Conservation (phyloP, 257 asterid genomes). For the Apocynum venetum region DNA sequence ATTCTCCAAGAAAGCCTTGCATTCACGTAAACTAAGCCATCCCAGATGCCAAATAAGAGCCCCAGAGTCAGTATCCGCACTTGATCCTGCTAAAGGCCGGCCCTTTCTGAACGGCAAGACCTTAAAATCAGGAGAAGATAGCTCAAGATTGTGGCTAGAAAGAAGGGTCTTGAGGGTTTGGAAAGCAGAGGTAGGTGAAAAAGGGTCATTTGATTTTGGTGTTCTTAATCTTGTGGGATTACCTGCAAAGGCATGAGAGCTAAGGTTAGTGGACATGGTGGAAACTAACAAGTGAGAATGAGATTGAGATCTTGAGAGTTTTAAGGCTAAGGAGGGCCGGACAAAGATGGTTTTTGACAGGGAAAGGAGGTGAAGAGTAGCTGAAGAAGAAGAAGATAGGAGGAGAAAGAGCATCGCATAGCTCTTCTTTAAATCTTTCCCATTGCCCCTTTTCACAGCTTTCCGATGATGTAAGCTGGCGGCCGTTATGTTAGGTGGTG, state of each 20-base stretch:
- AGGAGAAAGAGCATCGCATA: conserved; percentile 25
- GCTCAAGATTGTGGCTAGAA: conserved; percentile 31
- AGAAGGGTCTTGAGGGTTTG: conserved; percentile 61
- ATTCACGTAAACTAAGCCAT: conserved; percentile 73
- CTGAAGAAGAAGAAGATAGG: conserved; percentile 15
- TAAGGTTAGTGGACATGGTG: conserved; percentile 38
- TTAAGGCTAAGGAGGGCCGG: not conserved
- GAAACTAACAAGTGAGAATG: conserved; percentile 2
- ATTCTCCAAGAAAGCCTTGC: conserved; percentile 53
- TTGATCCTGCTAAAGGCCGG: conserved; percentile 66
- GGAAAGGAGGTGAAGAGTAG: conserved; percentile 14
- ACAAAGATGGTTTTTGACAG: conserved; percentile 11
- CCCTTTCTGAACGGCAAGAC: conserved; percentile 86
- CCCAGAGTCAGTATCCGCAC: conserved; percentile 17
- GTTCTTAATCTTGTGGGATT: conserved; percentile 59
- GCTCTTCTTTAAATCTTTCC: conserved; percentile 6
- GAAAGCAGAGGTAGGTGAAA: conserved; percentile 70
- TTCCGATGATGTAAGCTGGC: conserved; percentile 12
- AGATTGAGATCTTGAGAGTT: not conserved
- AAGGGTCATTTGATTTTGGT: conserved; percentile 60
- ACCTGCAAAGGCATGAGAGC: conserved; percentile 70
- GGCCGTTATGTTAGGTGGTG: conserved; percentile 17
- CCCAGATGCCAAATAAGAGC: conserved; percentile 71
- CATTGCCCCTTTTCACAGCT: not conserved
- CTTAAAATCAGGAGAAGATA: conserved; percentile 59